Evolutionary conservation across 345 rosid species (phyloP), one percentile per base, ranked within the genome.

Genomic region (Acer negundo): DNA sequence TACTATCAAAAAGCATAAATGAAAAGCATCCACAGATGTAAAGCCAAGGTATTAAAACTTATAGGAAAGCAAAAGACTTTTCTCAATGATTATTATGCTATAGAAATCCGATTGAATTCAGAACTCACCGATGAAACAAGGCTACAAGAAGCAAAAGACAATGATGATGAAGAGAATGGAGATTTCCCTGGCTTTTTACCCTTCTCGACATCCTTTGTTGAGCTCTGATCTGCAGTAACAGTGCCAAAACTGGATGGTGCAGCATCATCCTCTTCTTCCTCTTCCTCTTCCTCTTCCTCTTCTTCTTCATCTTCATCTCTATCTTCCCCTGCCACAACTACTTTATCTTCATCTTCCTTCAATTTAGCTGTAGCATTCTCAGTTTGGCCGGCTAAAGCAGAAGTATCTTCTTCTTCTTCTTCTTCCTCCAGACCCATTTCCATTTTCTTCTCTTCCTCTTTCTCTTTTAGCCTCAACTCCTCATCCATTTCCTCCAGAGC

Each of bases 401-500:
- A 82, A 75, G 75, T 72, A 80, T 85, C 89, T 75, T 86, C 88
- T 80, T 81, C 89, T 75, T 86, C 88, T 80, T 81, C 89, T 78
- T 31, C 46, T 42, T 85, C 92, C 77, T 22, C 68, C 82, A 85
- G 61, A 69, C 80, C 90, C 86, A 80, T 82, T 85, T 89, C 89
- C 64, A 71, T 76, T 78, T 82, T 82, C 75, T 86, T 83, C 77
- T 87, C 87, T 78, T 90, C 98, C 80, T 87, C 97, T 82, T 86
- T 82, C 77, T 93, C 98, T 81, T 77, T 85, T 77, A 24, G 77
- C 81, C 79, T 89, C 84, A 95, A 75, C 61, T 82, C 87, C 81
- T 89, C 94, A 84, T 93, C 98, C 91, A 93, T 78, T 62, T 93
- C 97, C 82, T 92, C 98, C 38, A 93, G 86, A 38, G 91, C 96